phyloP scores from a whole-genome alignment of 148 eudicot species.

The Mesembryanthemum crystallinum region DNA sequence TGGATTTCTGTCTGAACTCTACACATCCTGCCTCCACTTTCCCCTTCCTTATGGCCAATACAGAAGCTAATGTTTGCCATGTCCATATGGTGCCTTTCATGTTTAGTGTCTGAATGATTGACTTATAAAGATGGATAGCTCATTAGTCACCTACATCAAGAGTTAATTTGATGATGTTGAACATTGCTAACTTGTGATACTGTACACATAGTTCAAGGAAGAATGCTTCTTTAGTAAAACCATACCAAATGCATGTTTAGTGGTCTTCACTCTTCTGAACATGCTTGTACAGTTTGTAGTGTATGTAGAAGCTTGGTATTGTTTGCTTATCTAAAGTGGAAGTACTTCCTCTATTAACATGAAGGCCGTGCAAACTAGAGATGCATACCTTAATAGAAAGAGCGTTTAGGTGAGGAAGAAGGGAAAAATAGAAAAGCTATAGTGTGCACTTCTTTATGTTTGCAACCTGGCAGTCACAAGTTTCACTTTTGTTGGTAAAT shows the following conservation, averaged over 20 bases:
- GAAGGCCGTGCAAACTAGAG: background rate
- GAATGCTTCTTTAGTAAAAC: no score
- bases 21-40: background rate
- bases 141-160: no score
- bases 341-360: background rate
- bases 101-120: background rate
- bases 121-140: background rate
- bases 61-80: background rate
- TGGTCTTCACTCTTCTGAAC: background rate
- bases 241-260: constrained; percentile 2
- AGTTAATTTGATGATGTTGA: no score
- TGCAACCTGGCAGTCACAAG: constrained; percentile 5
- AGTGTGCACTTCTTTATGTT: background rate
- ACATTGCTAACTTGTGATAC: no score
- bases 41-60: background rate
- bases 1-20: background rate
- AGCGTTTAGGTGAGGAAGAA: constrained; percentile 2
- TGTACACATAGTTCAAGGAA: background rate
- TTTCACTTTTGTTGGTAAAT: background rate
- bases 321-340: background rate
- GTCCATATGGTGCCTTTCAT: background rate
- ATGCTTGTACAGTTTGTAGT: constrained; percentile 7
- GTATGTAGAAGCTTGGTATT: background rate
- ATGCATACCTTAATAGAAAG: background rate
- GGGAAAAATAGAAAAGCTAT: background rate